Evolutionary conservation across 2,329 filamentous ascomycete species (phyloP).

Genomic region (Aschersonia sp.): DNA sequence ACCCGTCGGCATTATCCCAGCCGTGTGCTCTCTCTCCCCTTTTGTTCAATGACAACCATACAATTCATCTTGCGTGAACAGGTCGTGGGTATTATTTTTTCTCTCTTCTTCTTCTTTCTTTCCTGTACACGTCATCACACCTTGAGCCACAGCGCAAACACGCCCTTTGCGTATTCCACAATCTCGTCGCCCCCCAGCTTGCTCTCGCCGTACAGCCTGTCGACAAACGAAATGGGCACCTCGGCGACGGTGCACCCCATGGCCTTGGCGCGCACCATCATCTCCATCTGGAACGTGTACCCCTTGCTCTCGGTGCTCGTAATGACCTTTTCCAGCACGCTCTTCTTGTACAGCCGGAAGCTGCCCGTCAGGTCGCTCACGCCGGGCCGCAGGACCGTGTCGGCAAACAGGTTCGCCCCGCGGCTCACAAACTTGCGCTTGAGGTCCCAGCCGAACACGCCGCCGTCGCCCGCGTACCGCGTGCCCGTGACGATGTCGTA

Average conservation of each 20-base stretch:
- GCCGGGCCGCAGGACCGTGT: slow-evolving; percentile 82
- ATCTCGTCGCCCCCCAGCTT: slow-evolving; percentile 94
- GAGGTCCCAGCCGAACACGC: slow-evolving; percentile 93
- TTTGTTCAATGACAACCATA: no score
- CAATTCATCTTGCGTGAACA: no score
- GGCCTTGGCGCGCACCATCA: slow-evolving; percentile 94
- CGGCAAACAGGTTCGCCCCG: slow-evolving; percentile 88
- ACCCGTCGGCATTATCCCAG: no score
- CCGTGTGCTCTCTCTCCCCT: no score
- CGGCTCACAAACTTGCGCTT: slow-evolving; percentile 75
- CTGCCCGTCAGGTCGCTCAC: slow-evolving; percentile 92
- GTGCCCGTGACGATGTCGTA: slow-evolving; percentile 98
- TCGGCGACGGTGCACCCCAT: slow-evolving; percentile 91
- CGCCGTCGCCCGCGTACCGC: slow-evolving; percentile 75
- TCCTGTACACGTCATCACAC: slow-evolving; percentile 29
- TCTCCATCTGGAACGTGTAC: slow-evolving; percentile 99
- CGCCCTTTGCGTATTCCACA: slow-evolving; percentile 85
- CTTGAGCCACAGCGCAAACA: slow-evolving; percentile 63
- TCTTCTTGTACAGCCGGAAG: slow-evolving; percentile 88
- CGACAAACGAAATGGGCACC: slow-evolving; percentile 92
- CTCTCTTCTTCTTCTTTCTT: neutral
- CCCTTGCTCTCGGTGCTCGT: slow-evolving; percentile 85
- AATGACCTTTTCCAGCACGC: slow-evolving; percentile 80
- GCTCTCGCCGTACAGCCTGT: slow-evolving; percentile 85
- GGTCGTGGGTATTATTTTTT: no score